A percentile compares a stretch with the other conserved stretches of the same genome.
These are phyloP conservation scores for Fusarium subtropicale DNA, from an alignment of 2,329 filamentous ascomycete species.

Conservation along the genomic window DNA sequence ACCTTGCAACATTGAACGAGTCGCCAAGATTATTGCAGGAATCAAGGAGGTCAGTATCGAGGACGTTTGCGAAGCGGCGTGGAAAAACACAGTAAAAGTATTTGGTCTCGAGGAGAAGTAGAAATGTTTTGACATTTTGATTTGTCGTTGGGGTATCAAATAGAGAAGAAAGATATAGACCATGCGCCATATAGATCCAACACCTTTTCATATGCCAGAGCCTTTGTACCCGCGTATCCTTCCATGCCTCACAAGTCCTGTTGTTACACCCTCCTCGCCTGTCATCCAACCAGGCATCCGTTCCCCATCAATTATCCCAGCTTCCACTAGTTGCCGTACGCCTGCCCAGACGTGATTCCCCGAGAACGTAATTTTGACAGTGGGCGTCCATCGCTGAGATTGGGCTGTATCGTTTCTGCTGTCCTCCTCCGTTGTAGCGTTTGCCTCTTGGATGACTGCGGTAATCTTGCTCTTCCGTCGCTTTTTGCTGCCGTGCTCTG, in stretches of 20 bases:
- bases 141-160: constrained; percentile 48
- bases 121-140: constrained; percentile 24
- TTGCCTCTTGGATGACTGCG: constrained; percentile 49
- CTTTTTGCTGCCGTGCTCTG: constrained; percentile 14
- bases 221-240: constrained; percentile 70
- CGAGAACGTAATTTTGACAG: constrained; percentile 73
- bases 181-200: constrained; percentile 36
- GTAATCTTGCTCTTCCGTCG: constrained; percentile 54
- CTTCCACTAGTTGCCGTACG: constrained; percentile 80
- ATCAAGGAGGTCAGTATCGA: constrained; percentile 85
- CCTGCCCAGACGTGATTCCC: constrained; percentile 86
- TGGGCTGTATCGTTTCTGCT: constrained; percentile 45
- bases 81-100: constrained; percentile 83
- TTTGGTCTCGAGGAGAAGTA: constrained; percentile 72
- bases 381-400: constrained; percentile 50
- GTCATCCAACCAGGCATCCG: constrained; percentile 93
- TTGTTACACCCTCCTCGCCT: constrained; percentile 83
- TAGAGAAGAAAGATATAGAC: constrained; percentile 47
- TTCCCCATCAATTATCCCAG: constrained; percentile 78
- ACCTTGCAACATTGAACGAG: constrained; percentile 84
- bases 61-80: constrained; percentile 87
- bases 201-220: constrained; percentile 59
- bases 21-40: constrained; percentile 88
- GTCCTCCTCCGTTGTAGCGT: constrained; percentile 38
- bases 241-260: constrained; percentile 75